These are phyloP conservation scores for Fusarium caatingaense DNA, from an alignment of 2,329 filamentous ascomycete species.

Conservation along the genomic window DNA sequence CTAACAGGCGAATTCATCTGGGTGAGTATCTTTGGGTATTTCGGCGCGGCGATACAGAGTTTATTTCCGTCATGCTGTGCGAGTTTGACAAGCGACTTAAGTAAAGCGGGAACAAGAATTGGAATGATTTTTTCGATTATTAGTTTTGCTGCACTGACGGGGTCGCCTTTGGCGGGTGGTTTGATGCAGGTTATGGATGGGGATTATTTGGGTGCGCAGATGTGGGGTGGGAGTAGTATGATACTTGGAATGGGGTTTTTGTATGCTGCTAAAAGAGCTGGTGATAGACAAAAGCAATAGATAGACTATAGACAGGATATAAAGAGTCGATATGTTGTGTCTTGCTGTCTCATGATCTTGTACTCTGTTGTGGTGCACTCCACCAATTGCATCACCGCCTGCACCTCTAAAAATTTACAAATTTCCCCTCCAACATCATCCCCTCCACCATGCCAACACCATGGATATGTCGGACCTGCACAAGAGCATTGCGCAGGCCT, in stretches of 20 bases:
- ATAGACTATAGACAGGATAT: neutral
- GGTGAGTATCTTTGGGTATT: conserved; percentile 71
- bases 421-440: conserved; percentile 4
- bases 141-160: conserved; percentile 65
- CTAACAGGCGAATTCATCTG: conserved; percentile 64
- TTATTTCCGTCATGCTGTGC: conserved; percentile 68
- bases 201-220: conserved; percentile 62
- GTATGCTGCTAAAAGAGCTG: conserved; percentile 53
- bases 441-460: conserved; percentile 47
- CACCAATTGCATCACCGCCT: conserved; percentile 29
- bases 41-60: conserved; percentile 71
- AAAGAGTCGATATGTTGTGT: neutral
- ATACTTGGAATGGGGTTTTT: conserved; percentile 58
- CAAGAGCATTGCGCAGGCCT: conserved; percentile 45
- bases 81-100: conserved; percentile 63
- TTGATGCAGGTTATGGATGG: conserved; percentile 59
- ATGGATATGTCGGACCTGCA: conserved; percentile 54
- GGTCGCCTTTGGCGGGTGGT: conserved; percentile 65
- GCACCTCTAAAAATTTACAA: conserved; percentile 38
- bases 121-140: conserved; percentile 70
- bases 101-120: conserved; percentile 66
- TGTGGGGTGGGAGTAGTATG: conserved; percentile 60
- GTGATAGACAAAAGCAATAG: conserved; percentile 33
- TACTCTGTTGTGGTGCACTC: neutral
- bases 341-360: neutral